A percentile compares a stretch with the other conserved stretches of the same genome.
Evolutionary conservation across 352 stramenopile genomes (phyloP).

Genomic region (Thalassiosira ordinaria): DNA sequence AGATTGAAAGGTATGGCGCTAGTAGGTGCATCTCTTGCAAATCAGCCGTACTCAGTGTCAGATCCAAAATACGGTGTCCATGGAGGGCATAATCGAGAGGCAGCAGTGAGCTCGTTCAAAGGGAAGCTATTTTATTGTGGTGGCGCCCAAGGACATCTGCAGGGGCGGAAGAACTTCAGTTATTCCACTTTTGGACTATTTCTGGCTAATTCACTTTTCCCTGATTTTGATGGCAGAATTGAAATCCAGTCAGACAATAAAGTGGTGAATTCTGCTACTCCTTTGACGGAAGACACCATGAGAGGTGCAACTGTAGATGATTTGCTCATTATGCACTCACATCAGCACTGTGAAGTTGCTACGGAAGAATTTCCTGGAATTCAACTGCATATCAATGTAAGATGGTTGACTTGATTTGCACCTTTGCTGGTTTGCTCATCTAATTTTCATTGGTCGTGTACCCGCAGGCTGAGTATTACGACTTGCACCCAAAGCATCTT

Average conservation of each 20-base stretch:
- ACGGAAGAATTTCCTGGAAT: conserved; percentile 47
- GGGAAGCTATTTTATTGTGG: conserved; percentile 59
- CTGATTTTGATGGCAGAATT: conserved; percentile 44
- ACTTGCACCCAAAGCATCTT: conserved; percentile 45
- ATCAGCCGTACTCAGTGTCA: conserved; percentile 34
- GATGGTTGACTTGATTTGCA: no score
- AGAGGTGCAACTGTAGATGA: conserved; percentile 38
- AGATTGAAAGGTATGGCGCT: conserved; percentile 48
- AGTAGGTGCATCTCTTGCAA: conserved; percentile 34
- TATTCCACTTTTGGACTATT: conserved; percentile 61
- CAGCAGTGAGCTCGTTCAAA: background rate
- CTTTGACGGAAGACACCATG: conserved; percentile 46
- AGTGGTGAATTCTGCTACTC: conserved; percentile 39
- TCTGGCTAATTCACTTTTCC: conserved; percentile 52
- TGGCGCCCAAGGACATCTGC: conserved; percentile 23
- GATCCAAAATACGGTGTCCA: conserved; percentile 60
- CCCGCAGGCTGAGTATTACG: conserved; percentile 58
- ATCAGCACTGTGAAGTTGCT: conserved; percentile 54
- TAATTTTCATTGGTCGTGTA: no score
- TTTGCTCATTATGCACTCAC: conserved; percentile 60
- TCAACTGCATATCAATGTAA: conserved; percentile 64
- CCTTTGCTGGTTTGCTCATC: no score
- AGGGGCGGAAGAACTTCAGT: conserved; percentile 32
- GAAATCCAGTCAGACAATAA: conserved; percentile 21
- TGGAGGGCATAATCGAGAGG: conserved; percentile 36